Conservation (phyloP, 2,329 filamentous ascomycete genomes). For the Fusarium palustre region DNA sequence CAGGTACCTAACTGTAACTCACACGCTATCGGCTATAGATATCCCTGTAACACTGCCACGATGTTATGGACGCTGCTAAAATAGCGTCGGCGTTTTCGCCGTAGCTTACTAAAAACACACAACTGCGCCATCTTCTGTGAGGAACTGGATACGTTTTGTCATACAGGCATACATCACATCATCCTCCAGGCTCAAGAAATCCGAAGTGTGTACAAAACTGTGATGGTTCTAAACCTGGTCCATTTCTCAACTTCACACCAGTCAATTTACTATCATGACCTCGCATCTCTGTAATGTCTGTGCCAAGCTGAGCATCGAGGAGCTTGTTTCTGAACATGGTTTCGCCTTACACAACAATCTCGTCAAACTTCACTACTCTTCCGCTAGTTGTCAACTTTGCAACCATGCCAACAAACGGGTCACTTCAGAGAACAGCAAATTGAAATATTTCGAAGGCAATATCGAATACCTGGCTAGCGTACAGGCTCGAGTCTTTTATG, state of each 20-base stretch:
- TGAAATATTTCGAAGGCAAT: rapidly evolving
- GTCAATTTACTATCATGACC: rapidly evolving
- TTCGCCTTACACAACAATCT: not conserved
- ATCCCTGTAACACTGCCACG: no score
- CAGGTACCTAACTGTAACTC: no score
- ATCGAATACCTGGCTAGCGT: not conserved
- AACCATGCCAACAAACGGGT: not conserved
- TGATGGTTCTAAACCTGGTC: rapidly evolving
- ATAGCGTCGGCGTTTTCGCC: no score
- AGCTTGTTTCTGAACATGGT: not conserved
- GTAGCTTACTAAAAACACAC: no score
- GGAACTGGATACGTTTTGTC: no score
- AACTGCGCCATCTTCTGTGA: no score
- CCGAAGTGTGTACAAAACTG: not conserved
- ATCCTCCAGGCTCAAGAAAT: not conserved
- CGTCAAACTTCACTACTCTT: not conserved
- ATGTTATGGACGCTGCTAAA: no score
- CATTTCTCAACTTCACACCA: not conserved
- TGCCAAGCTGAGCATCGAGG: not conserved
- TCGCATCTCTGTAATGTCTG: not conserved
- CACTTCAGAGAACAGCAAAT: rapidly evolving
- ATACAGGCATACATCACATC: not conserved
- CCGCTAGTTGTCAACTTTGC: not conserved
- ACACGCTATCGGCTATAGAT: no score
- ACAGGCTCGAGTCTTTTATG: not conserved